Evolutionary conservation across 305 asterid genomes (phyloP).

Genomic region (Fraxinus latifolia): DNA sequence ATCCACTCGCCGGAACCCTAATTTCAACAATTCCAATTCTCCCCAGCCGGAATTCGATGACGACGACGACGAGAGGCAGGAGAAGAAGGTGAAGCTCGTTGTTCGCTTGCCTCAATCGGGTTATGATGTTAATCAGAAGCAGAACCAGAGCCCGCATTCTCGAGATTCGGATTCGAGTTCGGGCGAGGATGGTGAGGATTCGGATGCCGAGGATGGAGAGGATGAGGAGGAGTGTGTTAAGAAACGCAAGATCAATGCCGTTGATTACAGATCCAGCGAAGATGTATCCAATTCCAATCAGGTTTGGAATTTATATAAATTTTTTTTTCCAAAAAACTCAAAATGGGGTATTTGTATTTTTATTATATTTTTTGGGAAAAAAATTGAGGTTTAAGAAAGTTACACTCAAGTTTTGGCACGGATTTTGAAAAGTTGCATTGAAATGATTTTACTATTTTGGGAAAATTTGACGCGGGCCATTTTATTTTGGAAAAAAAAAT

Average conservation of each 20-base stretch:
- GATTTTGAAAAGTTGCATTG: slow-evolving; percentile 13
- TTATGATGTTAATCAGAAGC: slow-evolving; percentile 21
- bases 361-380: neutral
- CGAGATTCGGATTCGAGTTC: slow-evolving; percentile 41
- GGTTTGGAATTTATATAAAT: slow-evolving; percentile 28
- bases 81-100: slow-evolving; percentile 88
- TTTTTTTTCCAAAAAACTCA: slow-evolving; percentile 11
- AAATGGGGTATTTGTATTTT: neutral
- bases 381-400: neutral
- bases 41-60: slow-evolving; percentile 44
- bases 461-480: slow-evolving; percentile 30
- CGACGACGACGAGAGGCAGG: slow-evolving; percentile 75
- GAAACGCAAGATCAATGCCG: slow-evolving; percentile 49
- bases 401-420: neutral
- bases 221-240: slow-evolving; percentile 34
- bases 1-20: slow-evolving; percentile 75
- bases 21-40: slow-evolving; percentile 27
- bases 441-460: slow-evolving; percentile 39
- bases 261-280: slow-evolving; percentile 57
- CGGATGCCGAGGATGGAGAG: slow-evolving; percentile 35
- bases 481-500: slow-evolving; percentile 8
- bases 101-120: slow-evolving; percentile 70
- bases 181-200: slow-evolving; percentile 36
- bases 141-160: slow-evolving; percentile 33
- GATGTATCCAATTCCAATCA: slow-evolving; percentile 32